Base-by-base conservation (phyloP, 2,329 filamentous ascomycete genomes). In the Parascedosporium putredinis region DNA sequence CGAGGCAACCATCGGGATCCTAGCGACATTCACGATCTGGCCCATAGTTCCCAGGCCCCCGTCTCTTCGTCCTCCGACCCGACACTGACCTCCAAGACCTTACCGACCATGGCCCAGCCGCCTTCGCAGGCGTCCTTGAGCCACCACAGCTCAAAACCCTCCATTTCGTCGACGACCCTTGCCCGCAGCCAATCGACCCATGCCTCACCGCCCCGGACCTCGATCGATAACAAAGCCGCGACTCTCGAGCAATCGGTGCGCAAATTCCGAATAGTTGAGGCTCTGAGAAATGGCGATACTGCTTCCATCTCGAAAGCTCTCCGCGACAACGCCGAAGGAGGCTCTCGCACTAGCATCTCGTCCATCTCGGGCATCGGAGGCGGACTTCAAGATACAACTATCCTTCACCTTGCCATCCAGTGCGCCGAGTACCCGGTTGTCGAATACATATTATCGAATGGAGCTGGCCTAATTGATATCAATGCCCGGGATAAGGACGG, bases 221-320 rank as follows among this genome's bases (percentile, higher is more conserved):
- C 52, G 16, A 54, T 47, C 33, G 55, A 52, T 22, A 71, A 73
- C 47, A 77, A 72, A 59, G 67, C 64, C 23, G 67, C 62, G 31
- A 82, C 80, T 22, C 86, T 98, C 52, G 90, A 98, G 63, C 89
- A 95, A 66, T 96, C 91, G 0, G 88, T 98, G 49, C 82, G 86
- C 62, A 90, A 95, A 56, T 98, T 98, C 67, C 83, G 90, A 56
- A 81, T 96, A 44, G 95, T 97, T 62, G 93, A 97, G 69, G 86
- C 90, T 38, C 72, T 98, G 55, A 81, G 91, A 56, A 93, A 80
- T 63, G 93, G 93, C 49, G 91, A 98, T 64, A 95, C 88, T 1
- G 84, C 83, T 12, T 87, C 86, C 33, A 96, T 98, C 58, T 88
- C 87, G 25, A 91, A 84, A 63, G 86, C 86, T 1, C 86, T 96